Conservation (phyloP, 768 basidiomycete genomes). For the Russula lepida region DNA sequence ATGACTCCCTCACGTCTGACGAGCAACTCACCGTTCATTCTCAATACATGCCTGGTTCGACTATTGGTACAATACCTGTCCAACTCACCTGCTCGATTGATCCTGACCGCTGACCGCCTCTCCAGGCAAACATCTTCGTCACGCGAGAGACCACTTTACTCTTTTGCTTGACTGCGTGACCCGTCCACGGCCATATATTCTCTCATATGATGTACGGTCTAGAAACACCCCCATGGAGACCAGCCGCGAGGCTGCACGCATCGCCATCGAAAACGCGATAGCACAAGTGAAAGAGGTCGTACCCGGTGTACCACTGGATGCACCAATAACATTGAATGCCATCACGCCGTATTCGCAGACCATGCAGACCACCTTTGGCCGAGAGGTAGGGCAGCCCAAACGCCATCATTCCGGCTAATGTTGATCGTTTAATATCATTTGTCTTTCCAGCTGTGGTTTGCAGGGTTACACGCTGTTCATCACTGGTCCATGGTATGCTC, state of each 20-base stretch:
- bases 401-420: too few species aligned
- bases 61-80: constrained; percentile 50
- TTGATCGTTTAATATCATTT: neutral
- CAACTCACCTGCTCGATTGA: neutral
- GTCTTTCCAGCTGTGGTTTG: constrained; percentile 68
- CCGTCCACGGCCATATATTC: constrained; percentile 38
- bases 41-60: constrained; percentile 77
- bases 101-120: neutral
- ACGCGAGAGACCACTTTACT: constrained; percentile 76
- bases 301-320: constrained; percentile 41
- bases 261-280: constrained; percentile 49
- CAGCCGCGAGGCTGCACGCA: constrained; percentile 48
- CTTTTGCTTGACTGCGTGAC: constrained; percentile 52
- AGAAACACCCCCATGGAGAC: constrained; percentile 83
- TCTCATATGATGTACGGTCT: constrained; percentile 69
- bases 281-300: constrained; percentile 46
- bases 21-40: constrained; percentile 62
- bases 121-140: constrained; percentile 77
- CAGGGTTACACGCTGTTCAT: constrained; percentile 78
- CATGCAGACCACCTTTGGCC: constrained; percentile 71
- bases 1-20: constrained; percentile 55
- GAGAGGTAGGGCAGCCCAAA: constrained; percentile 49
- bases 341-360: constrained; percentile 72
- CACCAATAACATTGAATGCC: constrained; percentile 64
- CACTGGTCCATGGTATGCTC: constrained; percentile 79